A percentile compares a stretch with the other conserved stretches of the same genome.
phyloP scores from a whole-genome alignment of 768 basidiomycete species.

The Pulveroboletus sp. region DNA sequence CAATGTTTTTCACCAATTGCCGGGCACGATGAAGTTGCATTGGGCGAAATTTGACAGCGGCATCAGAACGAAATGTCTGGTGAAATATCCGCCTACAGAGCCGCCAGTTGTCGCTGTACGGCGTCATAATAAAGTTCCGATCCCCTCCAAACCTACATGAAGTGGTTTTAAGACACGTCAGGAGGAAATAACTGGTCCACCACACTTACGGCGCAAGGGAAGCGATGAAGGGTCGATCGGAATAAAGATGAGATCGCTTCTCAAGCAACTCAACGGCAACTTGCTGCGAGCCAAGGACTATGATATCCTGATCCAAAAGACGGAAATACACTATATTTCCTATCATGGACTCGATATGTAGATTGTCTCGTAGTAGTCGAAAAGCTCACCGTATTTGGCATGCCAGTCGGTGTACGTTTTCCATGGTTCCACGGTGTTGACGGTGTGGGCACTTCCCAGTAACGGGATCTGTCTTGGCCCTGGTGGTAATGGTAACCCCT shows the following conservation, averaged over 20 bases:
- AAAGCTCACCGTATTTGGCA: not conserved
- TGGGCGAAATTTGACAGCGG: too few species aligned
- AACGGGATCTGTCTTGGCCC: too few species aligned
- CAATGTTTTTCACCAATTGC: not conserved
- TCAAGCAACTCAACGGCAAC: slow-evolving; percentile 45
- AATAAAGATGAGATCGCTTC: slow-evolving; percentile 44
- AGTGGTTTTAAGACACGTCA: not conserved
- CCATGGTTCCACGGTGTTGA: slow-evolving; percentile 5
- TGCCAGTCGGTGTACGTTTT: slow-evolving; percentile 7
- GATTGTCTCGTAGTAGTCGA: too few species aligned
- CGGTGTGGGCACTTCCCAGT: not conserved
- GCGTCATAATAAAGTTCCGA: not conserved
- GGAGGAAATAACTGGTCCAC: not conserved
- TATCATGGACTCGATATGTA: slow-evolving; percentile 5
- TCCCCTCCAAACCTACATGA: too few species aligned
- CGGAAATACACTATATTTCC: slow-evolving; percentile 45
- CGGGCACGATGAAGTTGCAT: too few species aligned
- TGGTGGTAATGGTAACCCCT: slow-evolving; percentile 4
- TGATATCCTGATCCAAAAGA: slow-evolving; percentile 40
- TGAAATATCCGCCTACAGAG: not conserved
- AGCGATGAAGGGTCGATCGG: slow-evolving; percentile 42
- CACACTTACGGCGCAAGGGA: slow-evolving; percentile 6
- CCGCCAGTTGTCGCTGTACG: not conserved
- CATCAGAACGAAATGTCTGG: too few species aligned
- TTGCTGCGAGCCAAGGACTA: too few species aligned